phyloP scores from a whole-genome alignment of 805 yeast genomes.

The Vanderwaltozyma verrucispora region DNA sequence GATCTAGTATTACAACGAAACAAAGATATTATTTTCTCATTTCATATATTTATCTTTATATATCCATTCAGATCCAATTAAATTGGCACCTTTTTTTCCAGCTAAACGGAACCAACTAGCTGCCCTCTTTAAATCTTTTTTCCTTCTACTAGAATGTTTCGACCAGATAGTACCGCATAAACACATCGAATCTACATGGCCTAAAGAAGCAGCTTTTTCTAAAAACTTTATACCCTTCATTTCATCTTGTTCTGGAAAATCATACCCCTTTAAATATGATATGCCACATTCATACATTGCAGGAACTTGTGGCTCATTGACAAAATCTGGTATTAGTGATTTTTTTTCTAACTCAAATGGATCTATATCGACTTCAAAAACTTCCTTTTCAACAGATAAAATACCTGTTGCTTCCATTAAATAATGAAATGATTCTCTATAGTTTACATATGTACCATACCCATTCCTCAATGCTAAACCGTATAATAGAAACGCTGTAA shows the following conservation, averaged over 20 bases:
- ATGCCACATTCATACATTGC: constrained; percentile 56
- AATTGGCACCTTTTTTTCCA: constrained; percentile 47
- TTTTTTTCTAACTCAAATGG: constrained; percentile 27
- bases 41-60: constrained; percentile 54
- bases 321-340: constrained; percentile 27
- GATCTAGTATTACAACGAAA: too few relatives aligned
- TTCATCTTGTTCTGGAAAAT: constrained; percentile 37
- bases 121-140: constrained; percentile 50
- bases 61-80: constrained; percentile 67
- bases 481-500: constrained; percentile 58
- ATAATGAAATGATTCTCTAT: constrained; percentile 47
- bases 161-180: constrained; percentile 63
- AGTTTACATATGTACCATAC: constrained; percentile 53
- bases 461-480: constrained; percentile 60
- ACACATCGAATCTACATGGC: constrained; percentile 57
- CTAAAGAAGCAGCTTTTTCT: constrained; percentile 57
- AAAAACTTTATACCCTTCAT: constrained; percentile 45
- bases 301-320: constrained; percentile 36
- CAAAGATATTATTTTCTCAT: too few relatives aligned
- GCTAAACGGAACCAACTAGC: constrained; percentile 64
- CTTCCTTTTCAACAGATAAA: constrained; percentile 17
- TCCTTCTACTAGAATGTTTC: constrained; percentile 39
- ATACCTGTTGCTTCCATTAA: constrained; percentile 42
- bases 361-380: constrained; percentile 19
- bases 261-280: constrained; percentile 47